A percentile compares a stretch with the other conserved stretches of the same genome.
phyloP scores from a whole-genome alignment of 495 filamentous ascomycete species.

The Aspergillus mulundensis region DNA sequence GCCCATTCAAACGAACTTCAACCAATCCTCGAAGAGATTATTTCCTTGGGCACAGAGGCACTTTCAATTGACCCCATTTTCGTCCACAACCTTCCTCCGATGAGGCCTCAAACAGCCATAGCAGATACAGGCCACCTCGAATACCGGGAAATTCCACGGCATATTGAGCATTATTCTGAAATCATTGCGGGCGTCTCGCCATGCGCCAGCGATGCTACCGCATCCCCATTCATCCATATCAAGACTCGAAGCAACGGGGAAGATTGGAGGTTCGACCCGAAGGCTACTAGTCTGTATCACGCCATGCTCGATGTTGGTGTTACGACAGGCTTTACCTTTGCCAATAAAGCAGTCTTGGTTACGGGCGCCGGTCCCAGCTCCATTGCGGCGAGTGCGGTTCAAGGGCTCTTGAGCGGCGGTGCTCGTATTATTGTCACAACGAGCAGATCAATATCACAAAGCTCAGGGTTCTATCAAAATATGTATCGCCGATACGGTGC shows the following conservation, averaged over 20 bases:
- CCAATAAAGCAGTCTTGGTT: constrained; percentile 91
- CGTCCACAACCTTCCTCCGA: constrained; percentile 9
- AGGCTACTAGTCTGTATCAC: constrained; percentile 38
- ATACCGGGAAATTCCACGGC: constrained; percentile 58
- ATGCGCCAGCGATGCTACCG: constrained; percentile 33
- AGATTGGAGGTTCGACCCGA: constrained; percentile 94
- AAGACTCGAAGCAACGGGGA: constrained; percentile 63
- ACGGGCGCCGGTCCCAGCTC: constrained; percentile 96
- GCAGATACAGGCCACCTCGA: constrained; percentile 11
- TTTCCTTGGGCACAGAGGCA: not conserved
- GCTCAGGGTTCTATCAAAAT: constrained; percentile 95
- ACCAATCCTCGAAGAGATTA: constrained; percentile 8
- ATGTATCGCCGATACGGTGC: constrained; percentile 92
- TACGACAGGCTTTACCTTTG: constrained; percentile 14
- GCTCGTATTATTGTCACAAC: constrained; percentile 95
- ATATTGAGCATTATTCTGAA: constrained; percentile 13
- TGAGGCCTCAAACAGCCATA: constrained; percentile 16
- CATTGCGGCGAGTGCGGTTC: constrained; percentile 93
- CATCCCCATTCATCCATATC: constrained; percentile 92
- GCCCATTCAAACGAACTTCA: not conserved
- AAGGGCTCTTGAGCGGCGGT: constrained; percentile 92
- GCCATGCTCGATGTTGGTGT: constrained; percentile 9
- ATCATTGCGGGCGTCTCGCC: not conserved
- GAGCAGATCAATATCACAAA: constrained; percentile 86
- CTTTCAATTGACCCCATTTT: constrained; percentile 14